Percentiles rank a stretch among this genome's conserved stretches.
Evolutionary conservation across 192 early-diverging fungal species (phyloP).

Genomic region (Coemansia sp.): DNA sequence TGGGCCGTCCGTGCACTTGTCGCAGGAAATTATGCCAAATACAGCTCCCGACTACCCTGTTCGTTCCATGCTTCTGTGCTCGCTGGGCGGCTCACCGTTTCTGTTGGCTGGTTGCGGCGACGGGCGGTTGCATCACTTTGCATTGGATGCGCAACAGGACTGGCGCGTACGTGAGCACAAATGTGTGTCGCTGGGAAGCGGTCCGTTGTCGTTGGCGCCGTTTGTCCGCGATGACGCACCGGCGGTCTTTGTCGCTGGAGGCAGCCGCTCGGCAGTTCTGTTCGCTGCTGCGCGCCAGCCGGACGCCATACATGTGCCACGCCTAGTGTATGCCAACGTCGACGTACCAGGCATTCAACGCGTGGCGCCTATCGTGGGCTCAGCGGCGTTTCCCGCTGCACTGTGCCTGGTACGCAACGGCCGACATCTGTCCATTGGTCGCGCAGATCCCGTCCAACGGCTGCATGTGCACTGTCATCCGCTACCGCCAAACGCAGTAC

Average conservation of each 20-base stretch:
- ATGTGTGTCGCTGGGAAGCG: constrained; percentile 72
- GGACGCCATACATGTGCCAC: constrained; percentile 36
- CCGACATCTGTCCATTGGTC: constrained; percentile 65
- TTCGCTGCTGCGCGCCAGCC: constrained; percentile 53
- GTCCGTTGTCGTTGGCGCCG: constrained; percentile 63
- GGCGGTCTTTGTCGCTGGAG: constrained; percentile 77
- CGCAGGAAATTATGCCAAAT: not conserved
- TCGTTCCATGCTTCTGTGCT: constrained; percentile 56
- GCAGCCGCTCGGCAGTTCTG: constrained; percentile 79
- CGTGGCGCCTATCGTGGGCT: constrained; percentile 62
- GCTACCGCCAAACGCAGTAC: constrained; percentile 61
- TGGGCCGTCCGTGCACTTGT: constrained; percentile 41
- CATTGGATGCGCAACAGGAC: constrained; percentile 1
- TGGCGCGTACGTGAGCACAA: constrained; percentile 52
- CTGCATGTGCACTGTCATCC: constrained; percentile 74
- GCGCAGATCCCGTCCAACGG: constrained; percentile 78
- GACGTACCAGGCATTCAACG: constrained; percentile 68
- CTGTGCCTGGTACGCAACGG: constrained; percentile 64
- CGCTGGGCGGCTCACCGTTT: constrained; percentile 66
- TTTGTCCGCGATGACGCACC: constrained; percentile 47
- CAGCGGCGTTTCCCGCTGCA: constrained; percentile 49
- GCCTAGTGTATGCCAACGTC: constrained; percentile 81
- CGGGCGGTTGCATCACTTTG: constrained; percentile 76
- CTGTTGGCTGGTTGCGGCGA: constrained; percentile 82
- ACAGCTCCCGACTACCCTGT: not conserved